These are phyloP conservation scores for Skeletonema menzelii DNA, from an alignment of 108 stramenopile genomes.

Conservation along the genomic window DNA sequence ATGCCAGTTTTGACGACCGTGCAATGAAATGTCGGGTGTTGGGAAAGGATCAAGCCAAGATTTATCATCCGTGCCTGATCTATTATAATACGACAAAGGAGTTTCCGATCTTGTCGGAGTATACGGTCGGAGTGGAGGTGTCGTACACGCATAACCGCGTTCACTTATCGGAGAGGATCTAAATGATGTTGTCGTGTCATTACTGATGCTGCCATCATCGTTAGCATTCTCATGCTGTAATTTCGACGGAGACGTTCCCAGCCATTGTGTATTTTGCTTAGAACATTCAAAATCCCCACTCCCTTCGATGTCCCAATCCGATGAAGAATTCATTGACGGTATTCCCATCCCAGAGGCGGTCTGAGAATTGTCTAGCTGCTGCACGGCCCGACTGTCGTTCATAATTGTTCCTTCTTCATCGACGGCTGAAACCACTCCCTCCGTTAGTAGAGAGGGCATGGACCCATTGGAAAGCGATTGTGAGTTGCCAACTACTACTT, in stretches of 20 bases:
- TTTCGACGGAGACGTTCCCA: not conserved
- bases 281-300: not conserved
- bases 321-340: not conserved
- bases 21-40: conserved; percentile 36
- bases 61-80: not conserved
- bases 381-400: not conserved
- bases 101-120: not conserved
- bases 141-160: not conserved
- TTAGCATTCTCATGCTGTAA: not conserved
- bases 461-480: not conserved
- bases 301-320: not conserved
- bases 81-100: not conserved
- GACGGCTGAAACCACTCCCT: conserved; percentile 5
- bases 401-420: not conserved
- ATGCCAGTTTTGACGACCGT: conserved; percentile 7
- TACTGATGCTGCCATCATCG: not conserved
- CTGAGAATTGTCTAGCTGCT: not conserved
- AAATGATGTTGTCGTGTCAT: not conserved
- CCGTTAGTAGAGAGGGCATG: conserved; percentile 1
- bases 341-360: not conserved
- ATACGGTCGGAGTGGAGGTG: not conserved
- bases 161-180: not conserved
- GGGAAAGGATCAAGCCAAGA: conserved; percentile 44
- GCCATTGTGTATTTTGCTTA: not conserved
- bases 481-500: not conserved